Conservation (phyloP, 257 asterid genomes). For the Solanum bulbocastanum region DNA sequence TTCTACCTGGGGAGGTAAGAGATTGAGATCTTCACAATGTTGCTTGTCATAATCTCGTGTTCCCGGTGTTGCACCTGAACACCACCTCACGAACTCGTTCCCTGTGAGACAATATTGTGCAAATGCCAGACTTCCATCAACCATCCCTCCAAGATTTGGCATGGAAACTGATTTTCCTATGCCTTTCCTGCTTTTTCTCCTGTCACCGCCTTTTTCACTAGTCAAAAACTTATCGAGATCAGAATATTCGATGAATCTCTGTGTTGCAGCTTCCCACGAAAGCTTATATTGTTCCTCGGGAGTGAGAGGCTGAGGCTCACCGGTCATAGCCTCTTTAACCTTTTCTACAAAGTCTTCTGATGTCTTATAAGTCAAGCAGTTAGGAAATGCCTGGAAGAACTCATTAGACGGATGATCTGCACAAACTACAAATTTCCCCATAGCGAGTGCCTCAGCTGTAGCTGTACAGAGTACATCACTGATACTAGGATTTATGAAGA, state of each 20-base stretch:
- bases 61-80: constrained; percentile 82
- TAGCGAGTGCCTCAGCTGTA: constrained; percentile 98
- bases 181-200: constrained; percentile 10
- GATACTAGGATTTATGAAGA: constrained; percentile 86
- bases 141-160: constrained; percentile 57
- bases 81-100: constrained; percentile 68
- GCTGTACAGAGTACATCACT: constrained; percentile 99
- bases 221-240: constrained; percentile 64
- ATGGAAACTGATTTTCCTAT: constrained; percentile 55
- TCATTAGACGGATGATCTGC: constrained; percentile 97
- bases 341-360: constrained; percentile 85
- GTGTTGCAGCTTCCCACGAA: constrained; percentile 99
- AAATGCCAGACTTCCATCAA: constrained; percentile 83
- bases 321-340: constrained; percentile 85
- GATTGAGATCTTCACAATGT: constrained; percentile 69
- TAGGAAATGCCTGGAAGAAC: constrained; percentile 87
- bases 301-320: constrained; percentile 81
- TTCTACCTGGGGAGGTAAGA: constrained; percentile 78
- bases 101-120: constrained; percentile 90
- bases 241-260: constrained; percentile 79
- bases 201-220: constrained; percentile 7
- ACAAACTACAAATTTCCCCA: constrained; percentile 96
- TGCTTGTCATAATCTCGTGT: constrained; percentile 64
- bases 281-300: constrained; percentile 72
- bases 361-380: constrained; percentile 75